Evolutionary conservation across 1,139 yeast species (phyloP), one percentile per base, ranked within the genome.

Genomic region (Kurtzmaniella quercitrusa): DNA sequence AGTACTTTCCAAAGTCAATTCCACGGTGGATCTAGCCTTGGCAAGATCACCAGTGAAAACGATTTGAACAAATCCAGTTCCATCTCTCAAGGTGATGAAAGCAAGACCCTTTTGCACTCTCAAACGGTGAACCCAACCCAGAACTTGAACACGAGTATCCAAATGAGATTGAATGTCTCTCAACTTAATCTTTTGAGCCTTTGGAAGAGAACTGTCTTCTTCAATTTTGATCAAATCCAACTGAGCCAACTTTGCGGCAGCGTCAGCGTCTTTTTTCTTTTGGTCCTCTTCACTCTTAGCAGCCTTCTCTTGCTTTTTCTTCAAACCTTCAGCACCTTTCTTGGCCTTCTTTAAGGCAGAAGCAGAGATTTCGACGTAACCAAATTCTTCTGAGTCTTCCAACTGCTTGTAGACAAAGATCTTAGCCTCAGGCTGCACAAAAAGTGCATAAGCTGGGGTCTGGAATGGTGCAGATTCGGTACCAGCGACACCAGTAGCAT

Each of bases 91-190:
- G 37, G 95, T 93, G 48, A 94, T 64, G 63, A 94, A 94, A 15
- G 87, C 95, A 42, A 88, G 78, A 33, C 95, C 96, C 72, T 94
- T 94, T 67, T 93, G 98, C 42, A 81, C 59, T 65, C 99, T 83
- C 58, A 93, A 75, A 64, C 98, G 86, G 67, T 94, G 99, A 49
- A 94, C 76, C 99, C 99, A 94, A 48, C 98, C 99, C 52, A 81
- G 82, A 36, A 91, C 84, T 47, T 73, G 63, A 44, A 89, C 88
- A 62, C 98, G 81, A 47, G 71, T 53, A 41, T 76, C 84, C 36
- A 84, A 66, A 59, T 68, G 60, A 3, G 70, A 74, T 45, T 74
- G 74, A 37, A 84, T 64, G 5, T 71, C 54, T 50, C 73, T 66
- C 57, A 93, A 77, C 68, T 88, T 91, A 63, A 81, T 77, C 57